Evolutionary conservation across 495 filamentous ascomycete species (phyloP), one percentile per base, ranked within the genome.

Genomic region (Podospora didyma): DNA sequence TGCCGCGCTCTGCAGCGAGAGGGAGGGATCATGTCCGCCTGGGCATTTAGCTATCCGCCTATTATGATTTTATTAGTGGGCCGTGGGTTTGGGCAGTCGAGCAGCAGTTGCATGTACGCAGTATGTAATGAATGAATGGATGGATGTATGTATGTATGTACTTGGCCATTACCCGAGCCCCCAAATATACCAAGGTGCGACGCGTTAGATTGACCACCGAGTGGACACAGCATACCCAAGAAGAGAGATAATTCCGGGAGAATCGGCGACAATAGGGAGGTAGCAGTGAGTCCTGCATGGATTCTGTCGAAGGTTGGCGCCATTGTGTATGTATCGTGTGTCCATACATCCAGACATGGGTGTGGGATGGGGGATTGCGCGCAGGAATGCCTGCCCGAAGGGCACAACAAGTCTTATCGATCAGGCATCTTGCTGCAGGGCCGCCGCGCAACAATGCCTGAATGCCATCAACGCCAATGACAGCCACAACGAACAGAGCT

Each of bases 221-320:
- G 21, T 28, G 17, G 16, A 9, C 34, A 28, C 49, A 51, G 19
- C n/a, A 17, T 19, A 28, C 11, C 24, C 34, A 23, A 49, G 47
- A 22, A 9, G 47, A 49, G 49, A 41, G n/a, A 57, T 46, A 50
- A 49, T 53, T 50, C 48, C 53, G 53, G 58, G 19, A 61, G 53
- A 57, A 61, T 61, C 31, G 35, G 26, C 22, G 41, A 46, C 22
- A 45, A 34, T 24, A 49, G 37, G 51, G 41, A 50, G 19, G 53
- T 39, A 28, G 47, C 37, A 50, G 47, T 41, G 58, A 51, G 47
- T 24, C 31, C 49, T 58, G 56, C 56, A 49, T 37, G 49, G 51
- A 34, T 42, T 41, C 10, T 42, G 21, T 10, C 9, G 46, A 26
- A 48, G 46, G 14, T 16, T 48, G 22, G 46, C 20, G 9, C 19